Evolutionary conservation across 2,329 filamentous ascomycete species (phyloP).

Genomic region (Aphanocladium album): DNA sequence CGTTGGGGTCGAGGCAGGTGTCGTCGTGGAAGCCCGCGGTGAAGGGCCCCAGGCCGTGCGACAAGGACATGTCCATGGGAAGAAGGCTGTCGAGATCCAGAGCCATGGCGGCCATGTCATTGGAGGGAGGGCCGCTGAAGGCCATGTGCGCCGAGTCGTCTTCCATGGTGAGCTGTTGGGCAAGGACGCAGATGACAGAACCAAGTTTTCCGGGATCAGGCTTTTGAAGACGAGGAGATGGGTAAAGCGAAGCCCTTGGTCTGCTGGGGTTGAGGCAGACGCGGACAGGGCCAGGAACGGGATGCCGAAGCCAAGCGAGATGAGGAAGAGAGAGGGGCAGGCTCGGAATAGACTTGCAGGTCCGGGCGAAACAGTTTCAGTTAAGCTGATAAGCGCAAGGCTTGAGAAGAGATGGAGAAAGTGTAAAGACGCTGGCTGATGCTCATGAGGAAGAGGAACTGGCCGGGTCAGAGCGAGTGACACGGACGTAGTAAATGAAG

Average conservation of each 20-base stretch:
- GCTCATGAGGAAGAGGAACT: not conserved
- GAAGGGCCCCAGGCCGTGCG: conserved; percentile 23
- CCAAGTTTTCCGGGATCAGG: conserved; percentile 1
- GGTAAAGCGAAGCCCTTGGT: not conserved
- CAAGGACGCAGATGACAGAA: not conserved
- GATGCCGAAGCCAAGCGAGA: not conserved
- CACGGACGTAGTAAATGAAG: not conserved
- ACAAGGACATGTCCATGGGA: conserved; percentile 20
- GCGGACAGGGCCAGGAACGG: not conserved
- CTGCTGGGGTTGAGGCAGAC: not conserved
- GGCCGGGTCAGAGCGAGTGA: not conserved
- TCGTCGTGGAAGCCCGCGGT: conserved; percentile 27
- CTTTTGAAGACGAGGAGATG: not conserved
- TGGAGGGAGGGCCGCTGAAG: conserved; percentile 22
- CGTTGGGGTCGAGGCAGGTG: conserved; percentile 25
- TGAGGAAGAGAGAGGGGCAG: not conserved
- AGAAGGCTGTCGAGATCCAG: conserved; percentile 25
- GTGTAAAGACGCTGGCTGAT: not conserved
- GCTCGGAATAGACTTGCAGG: not conserved
- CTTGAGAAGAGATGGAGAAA: not conserved
- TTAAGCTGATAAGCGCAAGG: not conserved
- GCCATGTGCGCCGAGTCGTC: conserved; percentile 20
- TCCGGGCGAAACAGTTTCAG: not conserved
- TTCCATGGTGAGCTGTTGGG: conserved; percentile 21
- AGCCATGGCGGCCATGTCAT: conserved; percentile 23